Percentiles rank a stretch among this genome's conserved stretches.
phyloP scores from a whole-genome alignment of 2,329 filamentous ascomycete genomes.

The Colletotrichum musae region DNA sequence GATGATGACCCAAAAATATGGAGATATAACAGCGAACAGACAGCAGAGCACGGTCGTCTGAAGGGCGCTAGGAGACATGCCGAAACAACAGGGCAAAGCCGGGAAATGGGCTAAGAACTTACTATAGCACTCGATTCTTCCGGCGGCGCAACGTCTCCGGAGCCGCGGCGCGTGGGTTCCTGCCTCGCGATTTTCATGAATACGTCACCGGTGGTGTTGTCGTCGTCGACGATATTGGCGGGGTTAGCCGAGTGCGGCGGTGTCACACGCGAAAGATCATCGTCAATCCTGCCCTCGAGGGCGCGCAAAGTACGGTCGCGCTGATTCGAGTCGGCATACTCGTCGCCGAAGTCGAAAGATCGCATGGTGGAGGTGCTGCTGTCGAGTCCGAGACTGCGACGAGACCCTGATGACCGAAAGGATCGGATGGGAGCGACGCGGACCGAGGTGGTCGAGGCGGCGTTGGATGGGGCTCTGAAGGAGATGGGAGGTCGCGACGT shows the following conservation, averaged over 20 bases:
- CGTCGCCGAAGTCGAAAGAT: slow-evolving; percentile 61
- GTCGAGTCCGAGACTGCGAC: slow-evolving; percentile 68
- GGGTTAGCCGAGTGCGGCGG: slow-evolving; percentile 55
- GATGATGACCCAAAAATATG: slow-evolving; percentile 33
- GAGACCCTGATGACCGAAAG: slow-evolving; percentile 70
- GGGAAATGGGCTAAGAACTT: slow-evolving; percentile 51
- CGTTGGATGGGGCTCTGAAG: slow-evolving; percentile 59
- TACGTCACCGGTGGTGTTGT: slow-evolving; percentile 69
- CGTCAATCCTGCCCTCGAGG: slow-evolving; percentile 62
- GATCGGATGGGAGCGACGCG: slow-evolving; percentile 69
- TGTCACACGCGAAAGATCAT: slow-evolving; percentile 56
- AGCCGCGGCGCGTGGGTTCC: slow-evolving; percentile 58
- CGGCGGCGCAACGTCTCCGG: slow-evolving; percentile 50
- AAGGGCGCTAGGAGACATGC: slow-evolving; percentile 28
- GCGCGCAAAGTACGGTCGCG: slow-evolving; percentile 66
- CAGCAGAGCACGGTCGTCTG: slow-evolving; percentile 37
- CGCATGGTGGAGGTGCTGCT: slow-evolving; percentile 62
- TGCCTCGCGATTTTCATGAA: slow-evolving; percentile 73
- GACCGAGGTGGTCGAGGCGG: slow-evolving; percentile 50
- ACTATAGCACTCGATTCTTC: slow-evolving; percentile 61
- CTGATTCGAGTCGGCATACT: slow-evolving; percentile 58
- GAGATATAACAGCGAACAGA: slow-evolving; percentile 28
- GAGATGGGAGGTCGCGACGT: slow-evolving; percentile 64
- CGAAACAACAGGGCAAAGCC: slow-evolving; percentile 38
- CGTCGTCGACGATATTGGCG: slow-evolving; percentile 52